These are phyloP conservation scores for Petunia secreta DNA, from an alignment of 257 asterid genomes.

Conservation along the genomic window DNA sequence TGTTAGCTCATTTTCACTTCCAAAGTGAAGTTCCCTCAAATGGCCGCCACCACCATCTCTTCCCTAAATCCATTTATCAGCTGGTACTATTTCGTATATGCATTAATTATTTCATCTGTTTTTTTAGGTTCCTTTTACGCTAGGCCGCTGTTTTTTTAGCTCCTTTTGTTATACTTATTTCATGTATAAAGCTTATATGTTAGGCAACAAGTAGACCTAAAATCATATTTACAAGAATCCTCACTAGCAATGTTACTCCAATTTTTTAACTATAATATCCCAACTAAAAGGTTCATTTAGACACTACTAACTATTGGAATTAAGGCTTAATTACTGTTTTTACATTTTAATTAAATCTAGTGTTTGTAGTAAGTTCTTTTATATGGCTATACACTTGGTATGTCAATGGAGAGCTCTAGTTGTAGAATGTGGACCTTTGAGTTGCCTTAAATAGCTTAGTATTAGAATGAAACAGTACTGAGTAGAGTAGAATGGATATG, in stretches of 20 bases:
- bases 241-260: no score
- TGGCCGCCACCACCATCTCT: conserved; percentile 90
- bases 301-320: background rate
- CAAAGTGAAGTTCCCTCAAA: conserved; percentile 79
- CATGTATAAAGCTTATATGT: no score
- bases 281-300: background rate
- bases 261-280: no score
- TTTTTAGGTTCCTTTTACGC: no score
- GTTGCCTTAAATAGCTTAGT: background rate
- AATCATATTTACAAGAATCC: no score
- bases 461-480: background rate
- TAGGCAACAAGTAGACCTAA: no score
- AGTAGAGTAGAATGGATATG: background rate
- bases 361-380: background rate
- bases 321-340: background rate
- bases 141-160: no score
- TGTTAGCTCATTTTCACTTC: conserved; percentile 88
- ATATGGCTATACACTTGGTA: background rate
- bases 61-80: conserved; percentile 93
- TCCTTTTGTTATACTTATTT: no score
- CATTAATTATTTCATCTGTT: background rate
- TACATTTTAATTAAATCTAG: background rate
- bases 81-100: conserved; percentile 51
- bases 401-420: background rate
- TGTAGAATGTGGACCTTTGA: background rate